These are phyloP conservation scores for Athelia psychrophila DNA, from an alignment of 1,284 basidiomycete genomes.

Conservation along the genomic window DNA sequence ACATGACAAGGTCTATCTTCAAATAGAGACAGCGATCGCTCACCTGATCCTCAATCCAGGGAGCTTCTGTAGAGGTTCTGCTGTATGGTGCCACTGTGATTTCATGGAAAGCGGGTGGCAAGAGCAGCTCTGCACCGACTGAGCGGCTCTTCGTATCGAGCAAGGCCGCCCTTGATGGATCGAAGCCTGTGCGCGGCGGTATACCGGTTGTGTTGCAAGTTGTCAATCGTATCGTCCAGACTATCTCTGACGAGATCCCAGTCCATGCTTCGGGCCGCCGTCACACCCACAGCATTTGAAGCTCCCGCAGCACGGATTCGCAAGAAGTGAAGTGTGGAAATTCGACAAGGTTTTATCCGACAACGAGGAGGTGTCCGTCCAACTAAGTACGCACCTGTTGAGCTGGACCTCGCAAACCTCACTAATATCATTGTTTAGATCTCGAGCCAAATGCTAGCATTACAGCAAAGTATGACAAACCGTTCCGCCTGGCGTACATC, in stretches of 20 bases:
- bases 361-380: constrained; percentile 69
- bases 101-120: constrained; percentile 64
- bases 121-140: constrained; percentile 31
- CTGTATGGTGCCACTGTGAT: constrained; percentile 82
- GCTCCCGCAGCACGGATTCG: constrained; percentile 84
- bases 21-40: too few relatives aligned
- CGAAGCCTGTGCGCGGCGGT: constrained; percentile 76
- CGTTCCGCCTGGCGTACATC: constrained; percentile 73
- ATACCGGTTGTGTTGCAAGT: constrained; percentile 72
- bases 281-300: constrained; percentile 68
- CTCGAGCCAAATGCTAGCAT: constrained; percentile 62
- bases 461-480: constrained; percentile 51
- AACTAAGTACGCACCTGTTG: constrained; percentile 52
- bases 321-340: constrained; percentile 69
- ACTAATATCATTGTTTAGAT: constrained; percentile 35
- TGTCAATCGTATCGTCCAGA: too few relatives aligned
- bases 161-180: constrained; percentile 73
- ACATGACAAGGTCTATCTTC: constrained; percentile 46
- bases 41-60: constrained; percentile 38
- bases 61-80: constrained; percentile 67
- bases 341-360: constrained; percentile 68
- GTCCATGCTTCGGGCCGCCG: constrained; percentile 81
- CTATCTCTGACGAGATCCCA: too few relatives aligned
- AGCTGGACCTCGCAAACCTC: not conserved
- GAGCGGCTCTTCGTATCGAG: constrained; percentile 79